Base-by-base conservation (phyloP, 345 rosid species). In the Eucalyptus marginata region DNA sequence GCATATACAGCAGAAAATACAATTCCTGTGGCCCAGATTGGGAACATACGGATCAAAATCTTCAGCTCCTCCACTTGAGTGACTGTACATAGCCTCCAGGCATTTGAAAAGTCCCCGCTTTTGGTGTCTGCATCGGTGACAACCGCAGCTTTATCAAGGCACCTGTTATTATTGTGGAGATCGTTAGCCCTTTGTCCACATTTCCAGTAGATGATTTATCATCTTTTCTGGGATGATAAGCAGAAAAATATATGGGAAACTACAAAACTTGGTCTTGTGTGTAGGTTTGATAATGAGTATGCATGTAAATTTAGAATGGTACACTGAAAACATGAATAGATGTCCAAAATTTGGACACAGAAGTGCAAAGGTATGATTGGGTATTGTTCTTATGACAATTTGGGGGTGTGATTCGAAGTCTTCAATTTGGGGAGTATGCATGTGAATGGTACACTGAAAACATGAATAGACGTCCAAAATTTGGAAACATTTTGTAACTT, bases 61-160 rank as follows among this genome's bases (percentile, higher is more conserved):
- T 93, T 93, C 76, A 93, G 86, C 86, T 93, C 95, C 89, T 93
- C 95, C 40, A 93, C 95, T 87, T 93, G 95, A n/a, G 95, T 93
- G 29, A 93, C 95, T 6, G 95, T 93, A 89, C 95, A 93, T 22
- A 93, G 92, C 88, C 92, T 91, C 95, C 95, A 93, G 5, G 90
- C 80, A 54, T 92, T 90, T 16, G 90, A 76, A 50, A 89, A 90
- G 86, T 91, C 90, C 86, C 90, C 92, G 50, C 51, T 90, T 90
- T 87, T 90, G 27, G 88, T 24, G 86, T 93, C 92, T n/a, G 88
- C 84, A 12, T 93, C 92, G 36, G 92, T 89, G 27, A 92, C 47
- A 33, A 92, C 90, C 10, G 93, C 91, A 87, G 95, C 95, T 91
- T 90, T 93, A 88, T 93, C 95, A 29, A 93, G 94, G 90, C 92